Conservation (phyloP, 139 green algal genomes). For the Eudorina sp. region DNA sequence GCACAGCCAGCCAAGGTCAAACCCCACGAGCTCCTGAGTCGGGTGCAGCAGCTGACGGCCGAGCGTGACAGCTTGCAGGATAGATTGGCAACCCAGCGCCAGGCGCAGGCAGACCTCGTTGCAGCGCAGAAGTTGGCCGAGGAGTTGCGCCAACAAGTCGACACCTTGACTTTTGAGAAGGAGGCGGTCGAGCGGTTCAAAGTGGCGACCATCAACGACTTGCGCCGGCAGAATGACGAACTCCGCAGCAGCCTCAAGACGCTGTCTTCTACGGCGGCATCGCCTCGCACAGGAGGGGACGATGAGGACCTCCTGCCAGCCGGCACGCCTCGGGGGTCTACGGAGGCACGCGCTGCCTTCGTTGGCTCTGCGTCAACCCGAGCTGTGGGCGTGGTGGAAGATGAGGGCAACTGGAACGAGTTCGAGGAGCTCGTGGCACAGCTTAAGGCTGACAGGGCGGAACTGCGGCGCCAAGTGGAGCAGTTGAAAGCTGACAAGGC, state of each 20-base stretch:
- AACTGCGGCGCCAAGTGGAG: conserved; percentile 29
- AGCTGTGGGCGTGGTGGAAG: not conserved
- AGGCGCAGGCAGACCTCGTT: not conserved
- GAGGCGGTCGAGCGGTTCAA: conserved; percentile 31
- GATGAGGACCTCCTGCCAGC: not conserved
- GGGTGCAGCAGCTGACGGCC: conserved; percentile 26
- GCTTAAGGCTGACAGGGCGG: conserved; percentile 15
- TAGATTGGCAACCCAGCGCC: not conserved
- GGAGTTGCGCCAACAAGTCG: conserved; percentile 47
- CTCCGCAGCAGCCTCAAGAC: conserved; percentile 39
- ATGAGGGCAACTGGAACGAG: conserved; percentile 38
- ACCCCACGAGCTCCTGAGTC: conserved; percentile 42
- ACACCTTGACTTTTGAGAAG: conserved; percentile 8
- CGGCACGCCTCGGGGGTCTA: not conserved
- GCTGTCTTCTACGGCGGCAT: not conserved
- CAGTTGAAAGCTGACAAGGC: conserved; percentile 39
- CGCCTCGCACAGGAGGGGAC: not conserved
- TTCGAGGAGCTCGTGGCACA: conserved; percentile 36
- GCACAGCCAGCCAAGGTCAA: not conserved
- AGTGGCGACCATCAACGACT: conserved; percentile 22
- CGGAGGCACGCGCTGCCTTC: not conserved
- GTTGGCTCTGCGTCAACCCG: not conserved
- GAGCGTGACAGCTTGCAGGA: conserved; percentile 31
- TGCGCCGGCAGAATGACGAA: conserved; percentile 40
- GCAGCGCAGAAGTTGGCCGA: not conserved